Percentiles rank a stretch among this genome's conserved stretches.
Conservation (phyloP, 345 rosid genomes). For the Odontarrhena argentea region DNA sequence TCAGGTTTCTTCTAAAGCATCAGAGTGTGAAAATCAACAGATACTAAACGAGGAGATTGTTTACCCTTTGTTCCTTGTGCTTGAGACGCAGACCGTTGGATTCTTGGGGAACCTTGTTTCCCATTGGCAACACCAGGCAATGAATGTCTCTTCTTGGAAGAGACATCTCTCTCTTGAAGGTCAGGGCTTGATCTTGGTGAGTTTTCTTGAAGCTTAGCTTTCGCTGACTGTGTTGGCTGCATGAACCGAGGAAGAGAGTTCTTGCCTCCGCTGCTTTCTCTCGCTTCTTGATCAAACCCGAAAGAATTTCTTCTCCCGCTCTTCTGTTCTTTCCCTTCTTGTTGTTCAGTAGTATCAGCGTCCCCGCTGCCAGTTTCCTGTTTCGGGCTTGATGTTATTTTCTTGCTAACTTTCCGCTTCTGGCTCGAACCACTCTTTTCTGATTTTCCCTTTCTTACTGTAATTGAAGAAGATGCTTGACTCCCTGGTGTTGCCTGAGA, state of each 20-base stretch:
- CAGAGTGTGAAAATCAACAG: neutral
- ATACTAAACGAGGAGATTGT: slow-evolving; percentile 4
- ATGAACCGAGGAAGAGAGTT: slow-evolving; percentile 87
- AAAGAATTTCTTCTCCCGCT: slow-evolving; percentile 68
- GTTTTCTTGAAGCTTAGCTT: slow-evolving; percentile 76
- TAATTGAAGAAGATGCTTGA: slow-evolving; percentile 61
- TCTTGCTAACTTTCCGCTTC: slow-evolving; percentile 65
- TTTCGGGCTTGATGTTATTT: slow-evolving; percentile 58
- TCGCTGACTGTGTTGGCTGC: slow-evolving; percentile 95
- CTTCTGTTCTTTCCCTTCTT: slow-evolving; percentile 63
- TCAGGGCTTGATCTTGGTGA: slow-evolving; percentile 98
- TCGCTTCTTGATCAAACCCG: slow-evolving; percentile 72
- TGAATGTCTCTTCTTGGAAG: slow-evolving; percentile 82
- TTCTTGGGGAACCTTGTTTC: slow-evolving; percentile 82
- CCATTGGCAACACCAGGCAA: slow-evolving; percentile 81
- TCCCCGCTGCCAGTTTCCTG: slow-evolving; percentile 51
- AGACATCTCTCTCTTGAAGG: slow-evolving; percentile 70
- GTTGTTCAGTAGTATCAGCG: slow-evolving; percentile 48
- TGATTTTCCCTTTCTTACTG: slow-evolving; percentile 49
- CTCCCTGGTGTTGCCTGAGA: slow-evolving; percentile 89
- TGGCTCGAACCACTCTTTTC: slow-evolving; percentile 58
- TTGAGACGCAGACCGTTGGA: slow-evolving; percentile 67
- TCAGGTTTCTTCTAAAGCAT: neutral
- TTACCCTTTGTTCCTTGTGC: slow-evolving; percentile 68
- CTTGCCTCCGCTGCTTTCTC: slow-evolving; percentile 69